phyloP scores from a whole-genome alignment of 176 grass and related monocot genomes.

The Leersia perrieri region DNA sequence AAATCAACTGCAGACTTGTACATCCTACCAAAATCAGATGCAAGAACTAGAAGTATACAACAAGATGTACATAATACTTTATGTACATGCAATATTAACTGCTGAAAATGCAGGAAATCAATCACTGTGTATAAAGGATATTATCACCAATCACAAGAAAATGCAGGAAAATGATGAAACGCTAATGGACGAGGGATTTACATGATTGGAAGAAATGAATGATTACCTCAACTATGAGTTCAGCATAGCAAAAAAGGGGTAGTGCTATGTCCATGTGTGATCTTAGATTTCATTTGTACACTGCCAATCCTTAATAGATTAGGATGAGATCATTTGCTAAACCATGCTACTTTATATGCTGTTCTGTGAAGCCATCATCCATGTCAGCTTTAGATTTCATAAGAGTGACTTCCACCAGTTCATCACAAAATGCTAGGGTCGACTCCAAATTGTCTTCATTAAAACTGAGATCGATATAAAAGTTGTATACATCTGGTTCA shows the following conservation, averaged over 20 bases:
- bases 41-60: slow-evolving; percentile 5
- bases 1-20: neutral
- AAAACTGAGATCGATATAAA: slow-evolving; percentile 73
- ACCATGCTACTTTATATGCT: slow-evolving; percentile 18
- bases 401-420: slow-evolving; percentile 51
- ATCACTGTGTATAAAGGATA: slow-evolving; percentile 11
- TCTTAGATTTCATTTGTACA: neutral
- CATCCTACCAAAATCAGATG: neutral
- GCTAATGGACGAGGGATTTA: neutral
- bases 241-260: slow-evolving; percentile 2
- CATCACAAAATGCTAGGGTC: slow-evolving; percentile 73
- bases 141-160: slow-evolving; percentile 20
- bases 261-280: neutral
- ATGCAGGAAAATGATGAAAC: slow-evolving; percentile 6
- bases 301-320: slow-evolving; percentile 20
- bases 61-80: slow-evolving; percentile 3
- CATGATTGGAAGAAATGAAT: slow-evolving; percentile 17
- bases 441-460: slow-evolving; percentile 64
- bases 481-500: slow-evolving; percentile 62
- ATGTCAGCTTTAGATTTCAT: slow-evolving; percentile 33
- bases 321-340: slow-evolving; percentile 16
- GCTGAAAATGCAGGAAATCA: no score
- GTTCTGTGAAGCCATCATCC: slow-evolving; percentile 15
- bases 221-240: slow-evolving; percentile 31
- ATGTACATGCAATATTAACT: neutral